Base-by-base conservation (phyloP, 371 early-diverging fungal species). In the Choanephora cucurbitarum region DNA sequence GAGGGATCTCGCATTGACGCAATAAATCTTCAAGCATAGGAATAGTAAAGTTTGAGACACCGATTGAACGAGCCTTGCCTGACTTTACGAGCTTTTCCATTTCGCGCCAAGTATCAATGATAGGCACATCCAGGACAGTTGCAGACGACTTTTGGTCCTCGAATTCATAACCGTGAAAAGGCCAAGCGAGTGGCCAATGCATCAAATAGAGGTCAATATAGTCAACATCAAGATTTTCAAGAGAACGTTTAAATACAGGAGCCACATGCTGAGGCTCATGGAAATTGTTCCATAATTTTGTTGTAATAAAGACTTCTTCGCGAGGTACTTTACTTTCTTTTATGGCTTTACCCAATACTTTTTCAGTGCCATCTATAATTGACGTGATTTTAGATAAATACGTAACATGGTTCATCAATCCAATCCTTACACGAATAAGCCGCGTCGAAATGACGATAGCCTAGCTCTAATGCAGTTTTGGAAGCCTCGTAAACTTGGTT, bases 141-240 rank as follows among this genome's bases (percentile, higher is more conserved):
- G 51, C 63, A 21, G 70, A 57, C 3, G 60, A 67, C 33, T 62
- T 45, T 1, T 44, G 43, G 5, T 63, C 49, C 33, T 47, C 50
- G n/a, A 65, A 58, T 33, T 70, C 71, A 24, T 65, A 78, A 11
- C 72, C 68, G 6, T 14, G 31, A 53, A 75, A 75, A 17, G 69
- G 44, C 70, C 69, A 71, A 17, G 70, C 64, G 22, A 74, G 50
- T 6, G 77, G 66, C 71, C 67, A 72, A 31, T 80, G 74, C 49
- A 98, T 89, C 65, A 98, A 72, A 65, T 95, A 95, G 44, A 96
- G 60, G 66, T 98, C 97, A 24, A 98, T 61, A 64, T 97, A 96
- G 28, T 92, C 88, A 23, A 88, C 58, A 41, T 82, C 79, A 14
- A 97, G 76, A 47, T 89, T 81, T 28, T 75, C 58, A 31, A 97